Conservation (phyloP, 129 eudicot genomes). For the Rutidosis leptorrhynchoides region DNA sequence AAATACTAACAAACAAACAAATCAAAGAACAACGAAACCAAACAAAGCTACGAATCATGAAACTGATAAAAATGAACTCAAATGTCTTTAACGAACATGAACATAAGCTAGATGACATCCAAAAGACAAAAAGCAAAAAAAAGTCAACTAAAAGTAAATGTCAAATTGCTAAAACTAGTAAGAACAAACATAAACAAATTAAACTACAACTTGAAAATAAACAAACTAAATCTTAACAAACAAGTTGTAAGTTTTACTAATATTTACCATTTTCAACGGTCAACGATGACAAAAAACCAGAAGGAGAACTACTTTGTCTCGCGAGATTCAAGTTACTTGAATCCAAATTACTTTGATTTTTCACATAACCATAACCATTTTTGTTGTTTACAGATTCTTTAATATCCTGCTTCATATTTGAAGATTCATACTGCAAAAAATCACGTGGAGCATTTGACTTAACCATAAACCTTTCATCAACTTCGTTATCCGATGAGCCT, state of each 20-base stretch:
- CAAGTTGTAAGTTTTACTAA: neutral
- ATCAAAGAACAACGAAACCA: too few species aligned
- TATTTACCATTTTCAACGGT: slow-evolving; percentile 50
- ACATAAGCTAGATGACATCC: slow-evolving; percentile 2
- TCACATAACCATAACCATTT: too few species aligned
- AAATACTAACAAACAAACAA: too few species aligned
- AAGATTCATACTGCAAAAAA: slow-evolving; percentile 19
- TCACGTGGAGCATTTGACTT: too few species aligned
- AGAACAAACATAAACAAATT: slow-evolving; percentile 20
- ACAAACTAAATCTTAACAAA: neutral
- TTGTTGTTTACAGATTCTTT: slow-evolving; percentile 11
- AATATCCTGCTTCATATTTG: slow-evolving; percentile 29
- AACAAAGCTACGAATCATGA: too few species aligned
- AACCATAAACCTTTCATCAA: too few species aligned
- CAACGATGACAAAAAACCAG: slow-evolving; percentile 65
- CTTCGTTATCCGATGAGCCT: neutral
- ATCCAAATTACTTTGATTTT: slow-evolving; percentile 17
- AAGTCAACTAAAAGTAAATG: slow-evolving; percentile 29
- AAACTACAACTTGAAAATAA: slow-evolving; percentile 30
- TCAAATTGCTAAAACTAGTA: slow-evolving; percentile 12
- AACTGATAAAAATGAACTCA: too few species aligned
- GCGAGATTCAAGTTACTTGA: slow-evolving; percentile 48
- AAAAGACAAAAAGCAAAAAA: too few species aligned
- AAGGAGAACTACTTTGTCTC: slow-evolving; percentile 80
- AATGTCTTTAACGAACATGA: too few species aligned